phyloP scores from a whole-genome alignment of 2,329 filamentous ascomycete genomes.

The Fusarium lateritium region DNA sequence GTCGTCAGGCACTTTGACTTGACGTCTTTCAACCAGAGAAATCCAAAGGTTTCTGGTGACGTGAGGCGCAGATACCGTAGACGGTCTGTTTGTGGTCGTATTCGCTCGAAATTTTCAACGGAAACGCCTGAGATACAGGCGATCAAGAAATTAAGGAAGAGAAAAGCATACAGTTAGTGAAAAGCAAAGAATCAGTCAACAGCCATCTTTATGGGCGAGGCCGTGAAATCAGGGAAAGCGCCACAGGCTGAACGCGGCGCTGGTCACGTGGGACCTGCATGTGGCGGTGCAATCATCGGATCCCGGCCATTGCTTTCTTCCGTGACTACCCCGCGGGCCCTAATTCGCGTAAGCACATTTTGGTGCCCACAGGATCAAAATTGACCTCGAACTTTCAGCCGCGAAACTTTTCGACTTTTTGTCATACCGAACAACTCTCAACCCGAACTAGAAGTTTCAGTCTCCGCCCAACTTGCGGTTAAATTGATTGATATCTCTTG shows the following conservation, averaged over 20 bases:
- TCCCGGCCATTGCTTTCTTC: constrained; percentile 25
- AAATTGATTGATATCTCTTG: constrained; percentile 99
- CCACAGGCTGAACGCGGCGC: constrained; percentile 41
- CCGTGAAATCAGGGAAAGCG: constrained; percentile 46
- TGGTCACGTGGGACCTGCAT: background rate
- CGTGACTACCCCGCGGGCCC: constrained; percentile 35
- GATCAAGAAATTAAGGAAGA: constrained; percentile 44
- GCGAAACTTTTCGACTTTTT: constrained; percentile 53
- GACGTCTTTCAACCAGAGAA: constrained; percentile 35
- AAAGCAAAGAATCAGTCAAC: constrained; percentile 47
- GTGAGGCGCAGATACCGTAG: constrained; percentile 46
- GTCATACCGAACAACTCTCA: constrained; percentile 54
- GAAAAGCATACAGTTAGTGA: constrained; percentile 43
- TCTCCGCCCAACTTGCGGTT: constrained; percentile 98
- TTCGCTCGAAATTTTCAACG: constrained; percentile 41
- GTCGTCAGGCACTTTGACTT: constrained; percentile 41
- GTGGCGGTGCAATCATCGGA: constrained; percentile 44
- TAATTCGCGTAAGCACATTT: constrained; percentile 38
- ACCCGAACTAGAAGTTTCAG: constrained; percentile 93
- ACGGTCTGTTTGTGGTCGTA: constrained; percentile 38
- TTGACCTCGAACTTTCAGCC: constrained; percentile 44
- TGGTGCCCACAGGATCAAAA: constrained; percentile 56
- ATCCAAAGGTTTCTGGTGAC: constrained; percentile 32
- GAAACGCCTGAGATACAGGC: constrained; percentile 40
- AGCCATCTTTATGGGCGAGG: constrained; percentile 48